phyloP scores from a whole-genome alignment of 2,329 filamentous ascomycete species.

The Alternaria triticina region DNA sequence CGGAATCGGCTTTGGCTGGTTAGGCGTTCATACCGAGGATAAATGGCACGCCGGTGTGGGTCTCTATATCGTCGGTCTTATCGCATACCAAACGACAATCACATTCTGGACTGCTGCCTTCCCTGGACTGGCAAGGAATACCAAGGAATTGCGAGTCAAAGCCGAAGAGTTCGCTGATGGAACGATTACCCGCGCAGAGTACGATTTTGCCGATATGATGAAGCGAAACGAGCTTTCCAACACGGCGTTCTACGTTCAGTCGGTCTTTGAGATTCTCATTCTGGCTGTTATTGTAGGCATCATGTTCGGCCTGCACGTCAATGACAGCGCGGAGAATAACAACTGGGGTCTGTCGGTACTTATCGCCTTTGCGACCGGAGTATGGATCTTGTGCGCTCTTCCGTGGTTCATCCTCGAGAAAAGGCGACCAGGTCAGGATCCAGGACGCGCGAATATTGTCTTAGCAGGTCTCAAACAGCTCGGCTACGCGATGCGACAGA shows the following conservation, averaged over 20 bases:
- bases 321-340: slow-evolving; percentile 65
- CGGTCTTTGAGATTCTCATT: slow-evolving; percentile 63
- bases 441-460: slow-evolving; percentile 59
- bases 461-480: slow-evolving; percentile 65
- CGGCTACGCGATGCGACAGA: slow-evolving; percentile 62
- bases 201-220: slow-evolving; percentile 58
- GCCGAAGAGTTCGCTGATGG: slow-evolving; percentile 55
- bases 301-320: slow-evolving; percentile 65
- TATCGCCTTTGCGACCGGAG: slow-evolving; percentile 68
- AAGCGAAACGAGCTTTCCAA: slow-evolving; percentile 70
- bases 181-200: slow-evolving; percentile 63
- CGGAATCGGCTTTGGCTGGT: slow-evolving; percentile 69
- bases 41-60: slow-evolving; percentile 67
- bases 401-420: slow-evolving; percentile 74
- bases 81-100: slow-evolving; percentile 70
- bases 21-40: slow-evolving; percentile 66
- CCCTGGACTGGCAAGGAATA: slow-evolving; percentile 63
- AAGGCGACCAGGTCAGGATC: slow-evolving; percentile 64
- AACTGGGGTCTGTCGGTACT: slow-evolving; percentile 71
- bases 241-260: slow-evolving; percentile 69
- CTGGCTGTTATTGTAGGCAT: slow-evolving; percentile 36
- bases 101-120: slow-evolving; percentile 73
- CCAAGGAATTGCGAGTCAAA: slow-evolving; percentile 58
- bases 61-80: slow-evolving; percentile 70
- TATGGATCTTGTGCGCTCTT: slow-evolving; percentile 68